Evolutionary conservation across 352 stramenopile genomes (phyloP).

Genomic region (Achlya hypogyna): DNA sequence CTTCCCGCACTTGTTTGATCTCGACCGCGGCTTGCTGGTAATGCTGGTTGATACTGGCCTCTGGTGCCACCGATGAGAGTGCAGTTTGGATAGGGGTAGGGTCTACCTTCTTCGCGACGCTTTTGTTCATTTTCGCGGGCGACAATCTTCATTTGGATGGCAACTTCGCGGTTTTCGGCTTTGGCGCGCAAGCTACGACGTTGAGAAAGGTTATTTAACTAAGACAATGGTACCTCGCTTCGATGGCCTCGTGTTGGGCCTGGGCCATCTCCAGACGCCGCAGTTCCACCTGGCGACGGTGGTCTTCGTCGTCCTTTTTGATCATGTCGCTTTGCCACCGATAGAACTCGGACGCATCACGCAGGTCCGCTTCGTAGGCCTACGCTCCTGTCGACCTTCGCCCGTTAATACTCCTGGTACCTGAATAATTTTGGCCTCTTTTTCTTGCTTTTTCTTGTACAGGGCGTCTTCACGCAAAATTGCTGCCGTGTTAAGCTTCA

Average conservation of each 20-base stretch:
- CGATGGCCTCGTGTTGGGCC: constrained; percentile 68
- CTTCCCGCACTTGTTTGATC: constrained; percentile 69
- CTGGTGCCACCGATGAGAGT: neutral
- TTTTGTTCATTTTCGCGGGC: constrained; percentile 56
- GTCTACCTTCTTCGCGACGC: constrained; percentile 35
- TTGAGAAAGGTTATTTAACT: neutral
- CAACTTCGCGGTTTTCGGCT: constrained; percentile 76
- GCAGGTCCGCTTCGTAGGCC: constrained; percentile 84
- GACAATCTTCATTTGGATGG: constrained; percentile 65
- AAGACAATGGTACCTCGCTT: constrained; percentile 33
- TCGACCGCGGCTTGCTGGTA: constrained; percentile 45
- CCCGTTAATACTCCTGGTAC: neutral
- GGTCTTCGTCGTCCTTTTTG: constrained; percentile 61
- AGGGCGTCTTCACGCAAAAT: constrained; percentile 89
- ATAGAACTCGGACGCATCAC: constrained; percentile 87
- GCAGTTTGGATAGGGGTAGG: neutral
- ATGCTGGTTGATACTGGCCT: constrained; percentile 39
- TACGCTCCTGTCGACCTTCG: neutral
- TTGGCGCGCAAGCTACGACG: constrained; percentile 26
- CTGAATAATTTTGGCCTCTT: constrained; percentile 78
- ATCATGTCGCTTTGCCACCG: constrained; percentile 83
- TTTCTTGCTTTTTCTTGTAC: constrained; percentile 86
- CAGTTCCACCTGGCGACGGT: constrained; percentile 57
- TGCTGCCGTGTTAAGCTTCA: constrained; percentile 84
- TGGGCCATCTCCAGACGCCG: constrained; percentile 78